Conservation (phyloP, 805 yeast species). For the Cyberlindnera maritima region DNA sequence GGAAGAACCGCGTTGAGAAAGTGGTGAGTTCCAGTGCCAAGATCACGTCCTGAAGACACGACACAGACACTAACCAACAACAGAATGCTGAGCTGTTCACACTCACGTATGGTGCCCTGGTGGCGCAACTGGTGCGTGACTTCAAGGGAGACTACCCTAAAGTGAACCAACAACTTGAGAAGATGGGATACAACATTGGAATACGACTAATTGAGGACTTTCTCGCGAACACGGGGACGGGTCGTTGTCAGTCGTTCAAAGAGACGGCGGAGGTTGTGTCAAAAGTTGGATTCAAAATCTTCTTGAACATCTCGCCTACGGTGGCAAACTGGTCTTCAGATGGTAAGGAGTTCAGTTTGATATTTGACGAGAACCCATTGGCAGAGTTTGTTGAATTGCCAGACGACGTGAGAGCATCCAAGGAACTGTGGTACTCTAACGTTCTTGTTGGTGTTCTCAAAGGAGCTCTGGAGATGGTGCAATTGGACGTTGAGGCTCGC, state of each 20-base stretch:
- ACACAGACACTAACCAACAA: not conserved
- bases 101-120: conserved; percentile 92
- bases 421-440: conserved; percentile 90
- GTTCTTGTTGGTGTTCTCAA: conserved; percentile 84
- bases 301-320: conserved; percentile 76
- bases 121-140: conserved; percentile 86
- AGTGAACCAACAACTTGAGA: conserved; percentile 81
- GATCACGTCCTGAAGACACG: not conserved
- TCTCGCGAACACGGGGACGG: conserved; percentile 80
- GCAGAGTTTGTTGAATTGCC: conserved; percentile 96
- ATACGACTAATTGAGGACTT: conserved; percentile 89
- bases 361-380: conserved; percentile 82
- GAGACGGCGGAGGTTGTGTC: conserved; percentile 87
- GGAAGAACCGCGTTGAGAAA: conserved; percentile 87
- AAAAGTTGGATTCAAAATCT: conserved; percentile 87
- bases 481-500: conserved; percentile 79
- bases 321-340: conserved; percentile 76
- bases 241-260: conserved; percentile 73
- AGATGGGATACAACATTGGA: conserved; percentile 96
- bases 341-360: conserved; percentile 67
- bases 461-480: conserved; percentile 95
- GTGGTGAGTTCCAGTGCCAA: conserved; percentile 49
- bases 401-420: conserved; percentile 63
- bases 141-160: conserved; percentile 68
- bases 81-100: conserved; percentile 90